Percentiles rank a stretch among this genome's conserved stretches.
phyloP scores from a whole-genome alignment of 225 moss, liverwort and hornwort species.

The Bryoerythrophyllum caledonicum region DNA sequence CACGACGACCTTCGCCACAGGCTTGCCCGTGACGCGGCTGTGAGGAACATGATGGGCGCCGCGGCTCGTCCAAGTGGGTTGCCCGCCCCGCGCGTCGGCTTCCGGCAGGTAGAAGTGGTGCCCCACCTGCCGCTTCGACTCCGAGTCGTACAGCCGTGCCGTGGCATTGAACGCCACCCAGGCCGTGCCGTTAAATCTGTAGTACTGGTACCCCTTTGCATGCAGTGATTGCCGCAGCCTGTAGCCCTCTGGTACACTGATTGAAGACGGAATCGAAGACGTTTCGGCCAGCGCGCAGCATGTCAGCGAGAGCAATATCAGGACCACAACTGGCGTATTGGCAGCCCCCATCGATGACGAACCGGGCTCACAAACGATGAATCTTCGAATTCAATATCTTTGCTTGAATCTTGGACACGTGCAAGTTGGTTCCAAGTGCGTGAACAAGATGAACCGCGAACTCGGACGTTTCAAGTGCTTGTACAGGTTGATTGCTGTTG shows the following conservation, averaged over 20 bases:
- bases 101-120: conserved; percentile 31
- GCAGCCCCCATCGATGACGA: neutral
- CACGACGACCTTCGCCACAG: neutral
- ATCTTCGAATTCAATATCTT: no score
- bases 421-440: no score
- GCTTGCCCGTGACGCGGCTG: conserved; percentile 24
- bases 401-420: no score
- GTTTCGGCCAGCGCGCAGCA: neutral
- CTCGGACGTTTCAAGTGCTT: no score
- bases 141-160: conserved; percentile 22
- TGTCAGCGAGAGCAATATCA: conserved; percentile 4
- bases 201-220: conserved; percentile 41
- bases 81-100: conserved; percentile 24
- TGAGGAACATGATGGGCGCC: neutral
- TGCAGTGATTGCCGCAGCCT: conserved; percentile 22
- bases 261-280: neutral
- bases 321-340: neutral
- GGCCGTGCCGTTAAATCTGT: conserved; percentile 33
- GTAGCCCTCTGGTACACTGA: conserved; percentile 27
- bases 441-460: neutral
- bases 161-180: conserved; percentile 29
- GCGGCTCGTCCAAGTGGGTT: conserved; percentile 22
- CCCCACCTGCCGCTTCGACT: conserved; percentile 28
- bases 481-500: neutral
- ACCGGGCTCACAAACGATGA: no score